Conservation (phyloP, 179 eudicot genomes). For the Beta corolliflora region DNA sequence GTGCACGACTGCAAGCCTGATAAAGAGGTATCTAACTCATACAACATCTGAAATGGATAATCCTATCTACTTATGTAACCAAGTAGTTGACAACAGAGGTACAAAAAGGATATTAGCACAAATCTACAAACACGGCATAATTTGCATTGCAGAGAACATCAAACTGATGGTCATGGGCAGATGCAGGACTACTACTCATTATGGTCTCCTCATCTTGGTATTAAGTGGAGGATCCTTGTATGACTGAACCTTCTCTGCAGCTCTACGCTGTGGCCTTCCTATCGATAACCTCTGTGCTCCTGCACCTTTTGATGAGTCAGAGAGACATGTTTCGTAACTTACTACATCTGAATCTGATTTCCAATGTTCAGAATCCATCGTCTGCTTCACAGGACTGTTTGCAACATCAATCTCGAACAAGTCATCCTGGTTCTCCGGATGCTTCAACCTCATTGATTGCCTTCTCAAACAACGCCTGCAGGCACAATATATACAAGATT, state of each 20-base stretch:
- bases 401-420: conserved; percentile 52
- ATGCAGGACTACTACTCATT: conserved; percentile 2
- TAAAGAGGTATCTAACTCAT: background rate
- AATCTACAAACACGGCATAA: background rate
- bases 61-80: background rate
- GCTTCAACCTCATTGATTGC: conserved; percentile 45
- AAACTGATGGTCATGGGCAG: conserved; percentile 5
- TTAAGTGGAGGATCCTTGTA: conserved; percentile 71
- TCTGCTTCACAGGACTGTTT: conserved; percentile 14
- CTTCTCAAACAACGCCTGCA: conserved; percentile 66
- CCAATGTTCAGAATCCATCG: background rate
- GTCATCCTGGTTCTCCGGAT: conserved; percentile 38
- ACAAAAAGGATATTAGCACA: background rate
- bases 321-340: background rate
- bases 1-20: background rate
- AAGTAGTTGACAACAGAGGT: background rate
- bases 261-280: conserved; percentile 69
- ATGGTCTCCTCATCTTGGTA: conserved; percentile 66
- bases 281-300: conserved; percentile 53
- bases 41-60: background rate
- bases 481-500: background rate
- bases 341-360: conserved; percentile 15
- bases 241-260: conserved; percentile 66
- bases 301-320: conserved; percentile 23
- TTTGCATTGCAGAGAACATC: background rate